These are phyloP conservation scores for Coniosporium tulheliwenetii DNA, from an alignment of 2,329 filamentous ascomycete species.

Conservation along the genomic window DNA sequence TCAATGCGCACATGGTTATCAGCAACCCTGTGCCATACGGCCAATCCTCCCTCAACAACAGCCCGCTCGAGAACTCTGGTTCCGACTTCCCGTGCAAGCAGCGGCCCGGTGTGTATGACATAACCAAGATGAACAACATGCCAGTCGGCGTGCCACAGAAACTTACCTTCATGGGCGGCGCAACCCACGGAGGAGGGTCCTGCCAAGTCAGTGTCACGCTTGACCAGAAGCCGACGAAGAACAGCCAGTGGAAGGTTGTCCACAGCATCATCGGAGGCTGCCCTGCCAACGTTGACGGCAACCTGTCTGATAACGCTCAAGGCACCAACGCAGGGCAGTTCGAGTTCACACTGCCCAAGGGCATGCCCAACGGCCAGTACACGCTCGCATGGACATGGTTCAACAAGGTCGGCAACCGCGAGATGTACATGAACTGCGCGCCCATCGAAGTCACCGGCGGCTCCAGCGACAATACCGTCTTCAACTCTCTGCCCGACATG, in stretches of 20 bases:
- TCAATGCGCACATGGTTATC: slow-evolving; percentile 66
- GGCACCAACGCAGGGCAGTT: slow-evolving; percentile 34
- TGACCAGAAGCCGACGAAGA: slow-evolving; percentile 41
- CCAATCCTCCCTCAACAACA: slow-evolving; percentile 36
- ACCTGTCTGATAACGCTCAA: slow-evolving; percentile 25
- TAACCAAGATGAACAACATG: slow-evolving; percentile 43
- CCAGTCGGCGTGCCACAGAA: slow-evolving; percentile 44
- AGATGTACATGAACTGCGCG: slow-evolving; percentile 97
- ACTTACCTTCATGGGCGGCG: slow-evolving; percentile 41
- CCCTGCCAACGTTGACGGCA: slow-evolving; percentile 45
- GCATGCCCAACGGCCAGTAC: slow-evolving; percentile 60
- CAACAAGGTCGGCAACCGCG: slow-evolving; percentile 81
- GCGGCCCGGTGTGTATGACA: slow-evolving; percentile 26
- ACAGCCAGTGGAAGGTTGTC: slow-evolving; percentile 73
- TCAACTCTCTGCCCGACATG: slow-evolving; percentile 54
- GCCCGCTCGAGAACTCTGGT: slow-evolving; percentile 45
- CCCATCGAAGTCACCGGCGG: slow-evolving; percentile 48
- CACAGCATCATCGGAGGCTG: slow-evolving; percentile 79
- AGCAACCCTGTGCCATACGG: slow-evolving; percentile 48
- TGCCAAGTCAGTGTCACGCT: slow-evolving; percentile 82
- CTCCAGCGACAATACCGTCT: slow-evolving; percentile 35
- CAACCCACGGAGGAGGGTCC: slow-evolving; percentile 77
- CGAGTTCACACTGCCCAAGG: slow-evolving; percentile 54
- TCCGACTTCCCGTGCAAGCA: slow-evolving; percentile 74
- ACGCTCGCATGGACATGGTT: slow-evolving; percentile 90